These are phyloP conservation scores for Dictyostelium intermedium DNA, from an alignment of 78 protist genomes.

Conservation along the genomic window DNA sequence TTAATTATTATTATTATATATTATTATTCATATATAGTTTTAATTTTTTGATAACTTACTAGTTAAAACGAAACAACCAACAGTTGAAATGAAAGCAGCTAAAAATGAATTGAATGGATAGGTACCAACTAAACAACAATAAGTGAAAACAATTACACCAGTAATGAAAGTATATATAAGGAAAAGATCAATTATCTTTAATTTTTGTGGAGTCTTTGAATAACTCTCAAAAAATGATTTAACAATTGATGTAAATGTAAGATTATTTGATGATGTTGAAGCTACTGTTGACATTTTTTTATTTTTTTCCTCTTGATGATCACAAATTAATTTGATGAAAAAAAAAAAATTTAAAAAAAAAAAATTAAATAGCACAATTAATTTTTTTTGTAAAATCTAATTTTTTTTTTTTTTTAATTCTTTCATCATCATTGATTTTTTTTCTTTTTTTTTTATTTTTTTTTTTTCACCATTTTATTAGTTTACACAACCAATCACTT, in stretches of 20 bases:
- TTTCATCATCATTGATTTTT: too few species aligned
- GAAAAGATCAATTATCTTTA: slow-evolving; percentile 82
- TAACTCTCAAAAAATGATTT: slow-evolving; percentile 43
- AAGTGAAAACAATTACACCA: slow-evolving; percentile 84
- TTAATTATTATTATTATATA: neutral
- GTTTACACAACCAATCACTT: too few species aligned
- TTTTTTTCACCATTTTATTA: too few species aligned
- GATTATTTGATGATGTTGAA: neutral
- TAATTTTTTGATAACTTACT: slow-evolving; percentile 36
- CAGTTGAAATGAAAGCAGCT: slow-evolving; percentile 84
- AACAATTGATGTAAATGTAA: slow-evolving; percentile 4
- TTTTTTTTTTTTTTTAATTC: too few species aligned
- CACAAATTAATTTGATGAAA: neutral
- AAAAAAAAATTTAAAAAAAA: neutral
- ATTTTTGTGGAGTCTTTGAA: slow-evolving; percentile 49
- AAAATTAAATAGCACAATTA: too few species aligned
- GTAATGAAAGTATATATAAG: slow-evolving; percentile 59
- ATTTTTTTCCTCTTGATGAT: neutral
- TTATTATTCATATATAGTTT: neutral
- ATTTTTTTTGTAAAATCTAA: too few species aligned
- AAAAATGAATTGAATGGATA: slow-evolving; percentile 91
- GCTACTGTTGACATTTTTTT: neutral
- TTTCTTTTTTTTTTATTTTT: too few species aligned
- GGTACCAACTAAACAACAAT: slow-evolving; percentile 86
- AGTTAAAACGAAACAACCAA: slow-evolving; percentile 83